phyloP scores from a whole-genome alignment of 1,284 basidiomycete genomes.

The Mycosarcoma mackinlayi region DNA sequence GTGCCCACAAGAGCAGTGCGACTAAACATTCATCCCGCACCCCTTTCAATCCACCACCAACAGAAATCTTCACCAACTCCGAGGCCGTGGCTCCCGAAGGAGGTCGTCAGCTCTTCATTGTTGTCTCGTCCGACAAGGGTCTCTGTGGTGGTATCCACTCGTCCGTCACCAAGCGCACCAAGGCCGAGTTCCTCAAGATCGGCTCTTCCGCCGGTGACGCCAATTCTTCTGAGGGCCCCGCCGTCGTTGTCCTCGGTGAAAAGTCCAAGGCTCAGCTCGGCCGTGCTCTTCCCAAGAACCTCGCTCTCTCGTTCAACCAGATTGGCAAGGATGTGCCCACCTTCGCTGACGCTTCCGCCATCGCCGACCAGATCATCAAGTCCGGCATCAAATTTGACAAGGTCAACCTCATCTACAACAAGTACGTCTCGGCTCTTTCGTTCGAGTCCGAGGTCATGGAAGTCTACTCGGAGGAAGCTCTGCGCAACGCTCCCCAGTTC shows the following conservation, averaged over 20 bases:
- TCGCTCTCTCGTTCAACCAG: constrained; percentile 92
- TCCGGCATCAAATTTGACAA: constrained; percentile 88
- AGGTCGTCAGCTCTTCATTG: constrained; percentile 74
- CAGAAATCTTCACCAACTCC: constrained; percentile 67
- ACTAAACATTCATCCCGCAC: background rate
- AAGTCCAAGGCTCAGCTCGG: constrained; percentile 94
- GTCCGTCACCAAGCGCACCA: constrained; percentile 89
- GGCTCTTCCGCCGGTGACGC: constrained; percentile 73
- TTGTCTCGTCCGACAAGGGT: constrained; percentile 98
- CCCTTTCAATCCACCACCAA: background rate
- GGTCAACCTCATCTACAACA: constrained; percentile 89
- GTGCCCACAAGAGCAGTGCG: background rate
- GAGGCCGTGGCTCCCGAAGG: constrained; percentile 61
- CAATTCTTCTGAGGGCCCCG: constrained; percentile 47
- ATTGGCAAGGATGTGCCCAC: constrained; percentile 97
- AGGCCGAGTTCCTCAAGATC: constrained; percentile 72
- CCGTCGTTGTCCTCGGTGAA: constrained; percentile 81
- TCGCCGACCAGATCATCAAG: constrained; percentile 92
- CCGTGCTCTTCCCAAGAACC: constrained; percentile 76
- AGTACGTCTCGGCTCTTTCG: constrained; percentile 91
- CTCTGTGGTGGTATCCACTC: constrained; percentile 99
- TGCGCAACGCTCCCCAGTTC: constrained; percentile 73
- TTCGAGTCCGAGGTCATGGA: constrained; percentile 84
- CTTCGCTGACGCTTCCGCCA: constrained; percentile 91
- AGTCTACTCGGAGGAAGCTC: constrained; percentile 71